Percentiles rank a stretch among this genome's conserved stretches.
Conservation (phyloP, 306 rosid species). For the Styphnolobium japonicum region DNA sequence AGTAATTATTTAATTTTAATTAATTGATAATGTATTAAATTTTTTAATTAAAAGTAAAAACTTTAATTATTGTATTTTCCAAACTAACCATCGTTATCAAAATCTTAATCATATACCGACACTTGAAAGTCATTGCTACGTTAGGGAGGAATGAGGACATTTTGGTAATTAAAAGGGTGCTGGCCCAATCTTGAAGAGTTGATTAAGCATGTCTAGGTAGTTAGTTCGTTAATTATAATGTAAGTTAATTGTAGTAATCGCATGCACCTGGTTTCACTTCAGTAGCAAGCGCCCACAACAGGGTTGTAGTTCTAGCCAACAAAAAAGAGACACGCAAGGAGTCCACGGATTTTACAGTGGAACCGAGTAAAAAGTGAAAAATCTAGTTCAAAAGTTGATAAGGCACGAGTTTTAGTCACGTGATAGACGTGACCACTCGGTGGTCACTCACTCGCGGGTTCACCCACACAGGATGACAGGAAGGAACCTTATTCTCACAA, state of each 20-base stretch:
- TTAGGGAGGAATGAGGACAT: not conserved
- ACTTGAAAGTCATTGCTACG: not conserved
- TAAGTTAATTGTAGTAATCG: conserved; percentile 21
- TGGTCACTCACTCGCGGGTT: too few species aligned
- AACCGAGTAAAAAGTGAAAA: not conserved
- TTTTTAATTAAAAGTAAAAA: too few species aligned
- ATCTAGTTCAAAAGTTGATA: not conserved
- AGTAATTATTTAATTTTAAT: not conserved
- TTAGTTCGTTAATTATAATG: conserved; percentile 30
- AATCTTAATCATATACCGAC: not conserved
- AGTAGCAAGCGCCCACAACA: not conserved
- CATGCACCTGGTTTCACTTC: not conserved
- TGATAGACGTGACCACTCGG: not conserved
- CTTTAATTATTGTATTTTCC: not conserved
- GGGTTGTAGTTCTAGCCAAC: not conserved
- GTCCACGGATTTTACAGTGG: not conserved
- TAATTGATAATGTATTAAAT: not conserved
- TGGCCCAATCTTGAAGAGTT: conserved; percentile 9
- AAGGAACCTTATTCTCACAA: too few species aligned
- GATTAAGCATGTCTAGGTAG: conserved; percentile 11
- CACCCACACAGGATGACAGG: too few species aligned
- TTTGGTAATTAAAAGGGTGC: not conserved
- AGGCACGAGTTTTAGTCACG: not conserved
- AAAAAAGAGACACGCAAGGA: not conserved
- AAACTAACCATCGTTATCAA: not conserved